Conservation (phyloP, 768 basidiomycete species). For the Sarcodon aspratus region DNA sequence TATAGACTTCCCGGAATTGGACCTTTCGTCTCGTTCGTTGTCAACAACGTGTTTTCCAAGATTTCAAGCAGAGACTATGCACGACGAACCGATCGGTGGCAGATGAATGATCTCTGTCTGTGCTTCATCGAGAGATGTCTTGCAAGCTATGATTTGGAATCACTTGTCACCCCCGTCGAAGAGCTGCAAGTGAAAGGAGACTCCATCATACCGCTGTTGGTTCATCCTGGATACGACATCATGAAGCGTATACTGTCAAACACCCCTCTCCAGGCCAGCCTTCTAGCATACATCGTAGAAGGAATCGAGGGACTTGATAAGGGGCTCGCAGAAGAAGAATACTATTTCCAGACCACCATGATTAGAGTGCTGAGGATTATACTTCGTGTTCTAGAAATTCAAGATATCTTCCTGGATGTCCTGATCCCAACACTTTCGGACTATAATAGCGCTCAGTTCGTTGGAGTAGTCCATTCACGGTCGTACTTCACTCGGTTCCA, state of each 20-base stretch:
- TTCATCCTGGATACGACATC: slow-evolving; percentile 84
- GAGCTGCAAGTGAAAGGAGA: slow-evolving; percentile 42
- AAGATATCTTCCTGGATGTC: slow-evolving; percentile 84
- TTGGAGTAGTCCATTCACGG: slow-evolving; percentile 46
- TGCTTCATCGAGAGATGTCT: slow-evolving; percentile 79
- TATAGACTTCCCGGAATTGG: slow-evolving; percentile 72
- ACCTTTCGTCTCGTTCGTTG: slow-evolving; percentile 76
- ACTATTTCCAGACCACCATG: slow-evolving; percentile 65
- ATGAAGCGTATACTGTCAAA: slow-evolving; percentile 69
- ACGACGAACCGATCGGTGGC: slow-evolving; percentile 71
- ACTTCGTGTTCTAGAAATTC: slow-evolving; percentile 71
- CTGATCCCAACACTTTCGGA: slow-evolving; percentile 70
- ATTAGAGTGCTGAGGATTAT: slow-evolving; percentile 74
- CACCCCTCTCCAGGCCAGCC: slow-evolving; percentile 56
- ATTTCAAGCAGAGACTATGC: slow-evolving; percentile 68
- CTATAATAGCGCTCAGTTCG: slow-evolving; percentile 39
- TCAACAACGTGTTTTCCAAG: slow-evolving; percentile 82
- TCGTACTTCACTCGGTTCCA: slow-evolving; percentile 69
- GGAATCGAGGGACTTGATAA: slow-evolving; percentile 71
- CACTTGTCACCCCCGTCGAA: slow-evolving; percentile 47
- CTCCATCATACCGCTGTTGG: slow-evolving; percentile 38
- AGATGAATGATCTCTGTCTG: slow-evolving; percentile 75
- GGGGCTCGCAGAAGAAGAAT: slow-evolving; percentile 54
- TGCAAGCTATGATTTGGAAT: slow-evolving; percentile 72
- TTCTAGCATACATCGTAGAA: slow-evolving; percentile 74